Conservation (phyloP, 352 stramenopile species). For the Saprolegnia diclina region DNA sequence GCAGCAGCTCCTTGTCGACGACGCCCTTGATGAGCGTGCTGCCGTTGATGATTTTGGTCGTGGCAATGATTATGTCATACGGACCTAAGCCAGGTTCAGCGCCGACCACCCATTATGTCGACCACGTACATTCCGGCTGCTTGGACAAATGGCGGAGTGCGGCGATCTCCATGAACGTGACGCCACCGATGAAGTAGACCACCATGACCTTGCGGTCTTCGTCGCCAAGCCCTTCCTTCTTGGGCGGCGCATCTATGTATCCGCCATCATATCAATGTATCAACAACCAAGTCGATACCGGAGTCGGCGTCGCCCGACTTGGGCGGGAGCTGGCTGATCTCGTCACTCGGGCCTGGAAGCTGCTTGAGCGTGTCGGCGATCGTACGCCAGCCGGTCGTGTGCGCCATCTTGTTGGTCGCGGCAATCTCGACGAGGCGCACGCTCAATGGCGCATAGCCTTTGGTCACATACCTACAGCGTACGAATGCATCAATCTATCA, state of each 20-base stretch:
- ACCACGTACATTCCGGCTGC: constrained; percentile 84
- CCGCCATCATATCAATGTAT: background rate
- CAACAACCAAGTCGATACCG: background rate
- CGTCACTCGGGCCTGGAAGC: constrained; percentile 66
- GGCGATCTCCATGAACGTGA: constrained; percentile 97
- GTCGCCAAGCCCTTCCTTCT: constrained; percentile 64
- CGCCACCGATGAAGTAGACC: constrained; percentile 94
- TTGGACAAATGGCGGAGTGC: constrained; percentile 92
- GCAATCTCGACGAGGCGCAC: constrained; percentile 90
- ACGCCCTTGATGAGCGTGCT: constrained; percentile 81
- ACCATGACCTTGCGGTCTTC: constrained; percentile 91
- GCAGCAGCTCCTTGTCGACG: constrained; percentile 77
- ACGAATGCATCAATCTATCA: constrained; percentile 35
- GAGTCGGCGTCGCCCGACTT: constrained; percentile 33
- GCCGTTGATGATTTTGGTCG: constrained; percentile 90
- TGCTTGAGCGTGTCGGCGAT: constrained; percentile 81
- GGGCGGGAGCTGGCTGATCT: constrained; percentile 52
- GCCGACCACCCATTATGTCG: background rate
- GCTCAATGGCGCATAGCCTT: constrained; percentile 91
- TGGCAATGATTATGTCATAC: constrained; percentile 91
- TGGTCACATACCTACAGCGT: constrained; percentile 22
- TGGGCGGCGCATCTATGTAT: constrained; percentile 28
- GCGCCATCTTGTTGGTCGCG: constrained; percentile 46
- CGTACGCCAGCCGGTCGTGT: constrained; percentile 51
- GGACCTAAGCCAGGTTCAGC: constrained; percentile 39